Percentiles rank a stretch among this genome's conserved stretches.
Conservation (phyloP, 306 rosid genomes). For the Begonia loranthoides region DNA sequence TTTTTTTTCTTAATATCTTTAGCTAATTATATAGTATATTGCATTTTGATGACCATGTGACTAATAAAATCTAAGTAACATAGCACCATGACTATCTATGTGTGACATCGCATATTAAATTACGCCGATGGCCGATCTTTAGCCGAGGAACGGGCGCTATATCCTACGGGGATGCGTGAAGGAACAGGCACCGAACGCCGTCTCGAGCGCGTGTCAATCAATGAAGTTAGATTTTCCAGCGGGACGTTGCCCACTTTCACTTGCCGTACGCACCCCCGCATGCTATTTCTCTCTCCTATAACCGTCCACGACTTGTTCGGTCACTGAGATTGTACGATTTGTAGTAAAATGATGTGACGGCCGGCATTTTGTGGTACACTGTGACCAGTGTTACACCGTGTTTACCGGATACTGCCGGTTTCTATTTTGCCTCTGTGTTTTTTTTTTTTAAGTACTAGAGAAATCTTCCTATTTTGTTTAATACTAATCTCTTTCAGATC, state of each 20-base stretch:
- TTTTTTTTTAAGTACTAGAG: neutral
- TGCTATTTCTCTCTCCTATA: constrained; percentile 7
- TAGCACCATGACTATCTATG: too few relatives aligned
- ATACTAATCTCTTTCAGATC: neutral
- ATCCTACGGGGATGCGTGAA: neutral
- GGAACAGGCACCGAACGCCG: constrained; percentile 1
- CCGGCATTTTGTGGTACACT: constrained; percentile 40
- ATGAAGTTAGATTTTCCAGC: constrained; percentile 26
- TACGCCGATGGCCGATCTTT: constrained; percentile 11
- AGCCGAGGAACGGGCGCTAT: constrained; percentile 6
- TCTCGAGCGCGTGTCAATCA: constrained; percentile 27
- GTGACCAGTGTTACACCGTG: constrained; percentile 28
- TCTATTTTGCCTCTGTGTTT: neutral
- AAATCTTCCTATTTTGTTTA: neutral
- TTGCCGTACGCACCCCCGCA: constrained; percentile 28
- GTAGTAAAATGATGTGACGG: constrained; percentile 28
- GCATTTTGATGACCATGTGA: too few relatives aligned
- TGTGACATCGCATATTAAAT: too few relatives aligned
- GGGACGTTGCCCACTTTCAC: constrained; percentile 17
- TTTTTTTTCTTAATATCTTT: too few relatives aligned
- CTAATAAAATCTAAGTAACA: too few relatives aligned
- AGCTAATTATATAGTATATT: too few relatives aligned
- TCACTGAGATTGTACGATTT: constrained; percentile 17
- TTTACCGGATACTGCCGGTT: constrained; percentile 59
- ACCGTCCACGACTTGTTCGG: constrained; percentile 4